Base-by-base conservation (phyloP, 2,329 filamentous ascomycete species). In the Ophiocordyceps polyrhachis-furcata region DNA sequence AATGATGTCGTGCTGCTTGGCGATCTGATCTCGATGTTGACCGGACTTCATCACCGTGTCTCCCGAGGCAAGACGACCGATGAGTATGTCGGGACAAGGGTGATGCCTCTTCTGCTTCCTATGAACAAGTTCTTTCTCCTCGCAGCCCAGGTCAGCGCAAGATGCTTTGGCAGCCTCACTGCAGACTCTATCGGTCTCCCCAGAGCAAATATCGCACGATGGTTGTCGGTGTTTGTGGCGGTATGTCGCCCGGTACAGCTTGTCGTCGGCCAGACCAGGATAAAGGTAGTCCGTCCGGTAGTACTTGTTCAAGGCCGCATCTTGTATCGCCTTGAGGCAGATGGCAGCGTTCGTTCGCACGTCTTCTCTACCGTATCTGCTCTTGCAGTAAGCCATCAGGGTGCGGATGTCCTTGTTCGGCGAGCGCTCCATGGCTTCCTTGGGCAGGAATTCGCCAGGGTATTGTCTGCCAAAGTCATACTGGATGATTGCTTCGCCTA, bases 1-100 rank as follows among this genome's bases (percentile, higher is more conserved):
- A 15, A 61, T 52, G 4, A 59, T 45, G 1, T 38, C 28, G 0
- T 52, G 43, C 40, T 46, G 12, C 15, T 43, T 35, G 4, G 62
- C 54, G 20, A 65, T 49, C 0, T 35, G 15, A 41, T 68, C 64
- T 12, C 64, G 56, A 6, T 56, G 46, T 15, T 50, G 40, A 5
- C 55, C 59, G 7, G 58, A 60, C 43, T 62, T 65, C 49, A 69
- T 62, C 3, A 68, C 60, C 8, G 52, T 54, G 40, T 67, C 57
- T 14, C 56, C 61, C 1, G 62, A 65, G 2, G 54, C 64, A 9
- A 67, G 54, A 1, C 48, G 48, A 0, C 65, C 64, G 21, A 66
- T 53, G 44, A 63, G 58, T 0, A 66, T 47, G 54, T 59, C 44
- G 58, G 55, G 29, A 57, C 43, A 4, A 59, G 49, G 31, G 5